Evolutionary conservation across 106 monocot species (phyloP), one percentile per base, ranked within the genome.

Genomic region (Cymbidium sinense): DNA sequence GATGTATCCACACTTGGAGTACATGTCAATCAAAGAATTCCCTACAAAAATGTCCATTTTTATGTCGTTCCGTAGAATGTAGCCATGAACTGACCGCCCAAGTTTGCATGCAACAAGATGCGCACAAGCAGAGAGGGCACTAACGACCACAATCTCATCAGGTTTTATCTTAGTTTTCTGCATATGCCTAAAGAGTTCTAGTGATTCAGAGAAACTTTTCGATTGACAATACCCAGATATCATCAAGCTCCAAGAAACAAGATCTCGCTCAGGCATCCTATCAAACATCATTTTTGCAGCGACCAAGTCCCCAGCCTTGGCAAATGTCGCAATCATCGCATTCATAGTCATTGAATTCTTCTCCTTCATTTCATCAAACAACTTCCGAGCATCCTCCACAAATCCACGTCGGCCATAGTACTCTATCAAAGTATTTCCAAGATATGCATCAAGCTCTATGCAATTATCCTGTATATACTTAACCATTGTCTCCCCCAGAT

Each of bases 381-480:
- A 78, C 64, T 54, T 81, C 11, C 73, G 61, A 50, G 88, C 88
- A 1, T 54, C 75, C 20, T 74, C 80, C 70, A 83, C 70, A 0
- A 34, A 50, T 36, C 88, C 78, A 0, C 76, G 37, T 37, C 83
- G 35, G 15, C 88, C 83, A 50, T 83, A 86, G 73, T 83, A 85
- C 51, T 86, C 88, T 39, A 88, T 83, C 71, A 88, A n/a, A 28
- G 88, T 88, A 75, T 88, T 88, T 0, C 88, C 88, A 37, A 88
- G 78, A 70, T 83, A 88, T 29, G 79, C 54, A 85, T 85, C 85
- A 61, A 85, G 43, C 29, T 85, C 81, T 1, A 88, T 7, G 30
- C 39, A 7, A 61, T 85, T 76, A 27, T 85, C 81, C 39, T 85
- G 65, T 7, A 85, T 44, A 76, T 83, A 83, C 76, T 76, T 83